Base-by-base conservation (phyloP, 371 early-diverging fungal species). In the Haplosporangium sp. region DNA sequence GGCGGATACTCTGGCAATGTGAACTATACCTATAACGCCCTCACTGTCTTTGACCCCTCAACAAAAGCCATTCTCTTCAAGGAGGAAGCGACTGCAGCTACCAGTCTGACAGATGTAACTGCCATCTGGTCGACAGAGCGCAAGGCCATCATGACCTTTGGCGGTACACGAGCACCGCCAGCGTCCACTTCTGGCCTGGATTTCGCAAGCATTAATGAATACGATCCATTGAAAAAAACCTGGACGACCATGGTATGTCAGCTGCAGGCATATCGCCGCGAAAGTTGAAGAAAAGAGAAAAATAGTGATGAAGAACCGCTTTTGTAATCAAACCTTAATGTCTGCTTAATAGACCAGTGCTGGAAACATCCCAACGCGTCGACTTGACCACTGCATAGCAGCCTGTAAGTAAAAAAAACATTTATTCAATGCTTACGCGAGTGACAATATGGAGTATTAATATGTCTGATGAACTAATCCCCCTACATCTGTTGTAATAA, bases 321-420 rank as follows among this genome's bases (percentile, higher is more conserved):
- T 29, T 51, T 41, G 13, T 37, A 42, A 23, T n/a, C 20, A 23
- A 2, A 36, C 48, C 6, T 18, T 46, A 8, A 8, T 37, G n/a
- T 12, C 18, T 21, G 11, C 1, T 50, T 38, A 13, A 16, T 55
- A 77, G 72, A 18, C 38, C 6, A 71, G 72, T n/a, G 9, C 67
- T 4, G 77, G 71, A 13, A 37, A 61, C 10, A 41, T 69, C 12
- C 77, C 77, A 1, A 53, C 68, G 47, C 61, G 65, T 23, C 68
- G 68, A 1, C 37, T 72, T n/a, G 79, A 79, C 36, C 66, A 68
- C 10, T 79, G 79, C 43, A 60, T 54, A 4, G 79, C 79, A 14
- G 62, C 65, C 0, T 60, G 79, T 79, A 68, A 50, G 74, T 58
- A 5, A 14, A 41, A 9, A 45, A 12, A n/a, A n/a, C 40, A 6